A percentile compares a stretch with the other conserved stretches of the same genome.
Conservation (phyloP, 176 grass and related monocot species). For the Rhynchospora breviuscula region DNA sequence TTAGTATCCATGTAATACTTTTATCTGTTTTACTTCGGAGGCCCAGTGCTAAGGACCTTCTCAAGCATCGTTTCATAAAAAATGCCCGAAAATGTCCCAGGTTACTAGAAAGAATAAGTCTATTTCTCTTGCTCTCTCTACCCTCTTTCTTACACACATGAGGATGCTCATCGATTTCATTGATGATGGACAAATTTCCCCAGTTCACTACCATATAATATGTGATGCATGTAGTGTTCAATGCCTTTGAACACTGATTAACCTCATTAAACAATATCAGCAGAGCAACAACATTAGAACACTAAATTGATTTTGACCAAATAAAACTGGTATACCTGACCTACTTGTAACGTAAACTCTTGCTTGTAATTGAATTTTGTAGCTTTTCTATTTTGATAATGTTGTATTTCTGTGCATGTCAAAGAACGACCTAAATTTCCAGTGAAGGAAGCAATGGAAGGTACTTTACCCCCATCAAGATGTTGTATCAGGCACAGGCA, state of each 20-base stretch:
- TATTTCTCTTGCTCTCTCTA: neutral
- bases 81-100: constrained; percentile 86
- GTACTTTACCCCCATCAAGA: constrained; percentile 43
- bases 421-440: constrained; percentile 82
- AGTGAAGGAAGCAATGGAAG: constrained; percentile 43
- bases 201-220: neutral
- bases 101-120: constrained; percentile 99
- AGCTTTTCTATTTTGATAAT: constrained; percentile 20
- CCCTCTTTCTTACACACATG: neutral
- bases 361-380: constrained; percentile 12
- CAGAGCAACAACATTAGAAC: neutral
- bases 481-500: constrained; percentile 55
- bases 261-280: neutral
- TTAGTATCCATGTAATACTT: constrained; percentile 20
- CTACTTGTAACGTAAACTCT: neutral
- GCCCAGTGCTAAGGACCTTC: constrained; percentile 94
- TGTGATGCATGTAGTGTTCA: neutral
- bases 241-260: neutral
- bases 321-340: neutral
- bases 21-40: constrained; percentile 50
- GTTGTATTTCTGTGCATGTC: constrained; percentile 21
- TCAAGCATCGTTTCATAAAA: constrained; percentile 93
- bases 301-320: constrained; percentile 7
- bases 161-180: neutral
- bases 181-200: neutral